Base-by-base conservation (phyloP, 768 basidiomycete species). In the Lactarius psammicola region DNA sequence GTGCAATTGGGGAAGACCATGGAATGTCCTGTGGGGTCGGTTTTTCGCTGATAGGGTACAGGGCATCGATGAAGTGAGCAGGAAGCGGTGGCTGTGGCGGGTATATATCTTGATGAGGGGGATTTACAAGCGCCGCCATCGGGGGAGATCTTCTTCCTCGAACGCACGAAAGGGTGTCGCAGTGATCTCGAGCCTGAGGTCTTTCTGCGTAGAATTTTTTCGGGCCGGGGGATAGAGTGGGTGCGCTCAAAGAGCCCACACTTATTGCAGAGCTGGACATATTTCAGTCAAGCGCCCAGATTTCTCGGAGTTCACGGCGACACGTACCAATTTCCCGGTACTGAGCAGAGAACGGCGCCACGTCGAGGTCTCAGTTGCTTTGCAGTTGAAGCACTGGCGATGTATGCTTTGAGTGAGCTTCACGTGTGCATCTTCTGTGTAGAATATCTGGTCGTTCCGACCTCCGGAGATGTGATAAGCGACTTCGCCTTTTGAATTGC, bases 171-270 rank as follows among this genome's bases (percentile, higher is more conserved):
- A 8, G 56, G 31, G 7, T 28, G 56, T 34, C 17, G 56, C 18
- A n/a, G 18, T 10, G 15, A 31, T 18, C 42, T 62, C 18, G 61
- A 15, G 28, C 31, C 36, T 23, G 36, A 61, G 4, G 49, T 58
- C 30, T 61, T 56, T 46, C 65, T 58, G 3, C 65, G 65, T 28
- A 56, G 65, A 30, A 66, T 62, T 13, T 59, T 66, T n/a, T 66
- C 57, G 0, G 89, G 89, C 44, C 90, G 80, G 6, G 89, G 86
- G 15, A 87, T 82, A 15, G 87, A 87, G 74, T 92, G 89, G 0
- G 89, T 92, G 49, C 89, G 83, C 74, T 92, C 89, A 66, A 91
- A 92, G 4, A 92, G 76, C 10, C 89, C 89, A 70, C 89, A 91
- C 72, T 92, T 92, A 80, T 79, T 78, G 71, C 76, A 78, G 30